Evolutionary conservation across 2,329 filamentous ascomycete species (phyloP), one percentile per base, ranked within the genome.

Genomic region (Cladosporium halotolerans): DNA sequence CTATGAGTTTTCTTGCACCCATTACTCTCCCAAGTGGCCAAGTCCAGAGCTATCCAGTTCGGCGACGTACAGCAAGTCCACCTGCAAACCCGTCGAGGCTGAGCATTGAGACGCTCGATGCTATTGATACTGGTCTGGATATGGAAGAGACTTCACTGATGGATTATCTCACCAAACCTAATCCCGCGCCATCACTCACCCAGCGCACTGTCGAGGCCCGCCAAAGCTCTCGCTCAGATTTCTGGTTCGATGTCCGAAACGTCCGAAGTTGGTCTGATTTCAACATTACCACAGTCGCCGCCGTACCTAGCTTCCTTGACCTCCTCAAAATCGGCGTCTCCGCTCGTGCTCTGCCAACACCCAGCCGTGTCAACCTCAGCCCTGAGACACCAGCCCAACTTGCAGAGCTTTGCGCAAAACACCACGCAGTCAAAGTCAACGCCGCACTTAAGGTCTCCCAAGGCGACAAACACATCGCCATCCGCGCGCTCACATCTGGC

Each of bases 161-260:
- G 62, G 79, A 79, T 57, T 95, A 93, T 71, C 81, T 97, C 45
- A 90, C 86, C 2, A 76, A 79, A 0, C 73, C 87, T 56, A 96
- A 95, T 66, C 90, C 91, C 16, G 85, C 89, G 18, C 86, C 91
- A 14, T 85, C 86, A 39, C 77, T 96, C 33, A 89, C 95, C 36
- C 86, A 86, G 65, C 87, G 85, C 60, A 61, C 61, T 33, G 81
- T 92, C 60, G 88, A 86, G 55, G 84, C 86, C 66, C 68, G 83
- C 73, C 87, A 83, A 68, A 84, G 78, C 64, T 80, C 78, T 71
- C 85, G 80, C 63, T 89, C 85, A 69, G 84, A 95, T 74, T 96
- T 92, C 71, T 97, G 92, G 92, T 96, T 89, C 88, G 92, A 97
- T 65, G 80, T 95, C 55, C 87, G 92, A 61, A 92, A 95, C 68